Base-by-base conservation (phyloP, 2,329 filamentous ascomycete genomes). In the Chrysosphaeria jannelii region DNA sequence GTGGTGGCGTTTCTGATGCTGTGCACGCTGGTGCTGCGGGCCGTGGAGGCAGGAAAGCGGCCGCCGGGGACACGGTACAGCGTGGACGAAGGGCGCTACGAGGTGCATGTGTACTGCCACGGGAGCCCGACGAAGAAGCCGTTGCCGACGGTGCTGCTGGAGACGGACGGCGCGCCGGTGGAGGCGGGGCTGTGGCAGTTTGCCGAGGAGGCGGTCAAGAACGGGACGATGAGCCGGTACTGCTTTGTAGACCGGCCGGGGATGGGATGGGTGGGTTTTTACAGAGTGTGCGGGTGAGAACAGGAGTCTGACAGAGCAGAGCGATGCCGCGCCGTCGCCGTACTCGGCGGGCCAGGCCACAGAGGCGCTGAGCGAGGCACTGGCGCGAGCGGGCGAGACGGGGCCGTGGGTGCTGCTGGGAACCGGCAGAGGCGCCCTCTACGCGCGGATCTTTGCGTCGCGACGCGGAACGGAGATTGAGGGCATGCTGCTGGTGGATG, bases 191-290 rank as follows among this genome's bases (percentile, higher is more conserved):
- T 97, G 26, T 70, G 78, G 46, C 57, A 66, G 25, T 75, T 89
- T 46, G 72, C 76, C 8, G 62, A 78, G 28, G 53, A 64, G 26
- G 65, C 71, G 1, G 51, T 78, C 31, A 52, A 62, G 31, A 85
- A 85, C 35, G 74, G 75, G 19, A 72, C 69, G 21, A 85, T 97
- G 34, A 50, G 53, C 26, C 65, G 81, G 28, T 93, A 89, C 47
- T 97, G 85, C 52, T 91, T 90, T 43, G 79, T 75, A 39, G 85
- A 97, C 40, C 69, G 85, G 12, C 85, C 85, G 1, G 85, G 85
- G 2, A 58, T 81, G 26, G 81, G 59, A 5, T 90, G 76, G 66
- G 46, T 49, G 34, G 35, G 44, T 36, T 6, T n/a, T n/a, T n/a
- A n/a, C n/a, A n/a, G n/a, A n/a, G n/a, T n/a, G n/a, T n/a, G n/a